Conservation (phyloP, 2,329 filamentous ascomycete genomes). For the Aspergillus neoniger region DNA sequence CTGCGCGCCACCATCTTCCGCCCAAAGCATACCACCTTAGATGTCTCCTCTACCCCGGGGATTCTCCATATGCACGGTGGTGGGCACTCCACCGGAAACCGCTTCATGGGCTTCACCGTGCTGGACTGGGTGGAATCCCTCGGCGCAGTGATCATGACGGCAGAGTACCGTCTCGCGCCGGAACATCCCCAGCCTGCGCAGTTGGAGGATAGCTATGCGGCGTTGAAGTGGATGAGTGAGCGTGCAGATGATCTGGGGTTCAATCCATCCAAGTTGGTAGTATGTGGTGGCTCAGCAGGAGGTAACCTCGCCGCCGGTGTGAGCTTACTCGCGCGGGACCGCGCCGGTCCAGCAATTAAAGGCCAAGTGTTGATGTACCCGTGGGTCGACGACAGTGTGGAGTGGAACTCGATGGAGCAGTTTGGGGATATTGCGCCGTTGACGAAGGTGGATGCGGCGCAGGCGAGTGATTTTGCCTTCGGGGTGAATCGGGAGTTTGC, state of each 20-base stretch:
- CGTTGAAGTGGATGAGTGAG: not conserved
- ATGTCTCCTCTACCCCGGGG: not conserved
- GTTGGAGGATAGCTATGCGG: slow-evolving; percentile 1
- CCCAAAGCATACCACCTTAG: not conserved
- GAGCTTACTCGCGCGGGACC: not conserved
- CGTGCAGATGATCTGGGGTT: not conserved
- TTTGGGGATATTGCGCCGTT: slow-evolving; percentile 1
- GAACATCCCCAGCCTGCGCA: slow-evolving; percentile 6
- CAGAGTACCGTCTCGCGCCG: slow-evolving; percentile 8
- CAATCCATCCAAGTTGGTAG: not conserved
- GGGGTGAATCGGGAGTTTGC: not conserved
- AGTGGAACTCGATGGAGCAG: not conserved
- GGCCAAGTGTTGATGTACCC: not conserved
- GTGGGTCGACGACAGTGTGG: slow-evolving; percentile 1
- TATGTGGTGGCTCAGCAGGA: not conserved
- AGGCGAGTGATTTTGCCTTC: slow-evolving; percentile 6
- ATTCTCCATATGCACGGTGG: slow-evolving; percentile 4
- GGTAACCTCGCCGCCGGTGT: not conserved
- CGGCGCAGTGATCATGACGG: not conserved
- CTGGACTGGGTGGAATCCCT: not conserved
- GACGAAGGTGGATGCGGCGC: not conserved
- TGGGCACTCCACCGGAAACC: slow-evolving; percentile 5
- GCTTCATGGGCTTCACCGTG: not conserved
- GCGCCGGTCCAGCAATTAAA: not conserved
- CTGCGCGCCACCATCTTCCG: not conserved